A percentile compares a stretch with the other conserved stretches of the same genome.
Conservation (phyloP, 441 rosid genomes). For the Adansonia madagascariensis region DNA sequence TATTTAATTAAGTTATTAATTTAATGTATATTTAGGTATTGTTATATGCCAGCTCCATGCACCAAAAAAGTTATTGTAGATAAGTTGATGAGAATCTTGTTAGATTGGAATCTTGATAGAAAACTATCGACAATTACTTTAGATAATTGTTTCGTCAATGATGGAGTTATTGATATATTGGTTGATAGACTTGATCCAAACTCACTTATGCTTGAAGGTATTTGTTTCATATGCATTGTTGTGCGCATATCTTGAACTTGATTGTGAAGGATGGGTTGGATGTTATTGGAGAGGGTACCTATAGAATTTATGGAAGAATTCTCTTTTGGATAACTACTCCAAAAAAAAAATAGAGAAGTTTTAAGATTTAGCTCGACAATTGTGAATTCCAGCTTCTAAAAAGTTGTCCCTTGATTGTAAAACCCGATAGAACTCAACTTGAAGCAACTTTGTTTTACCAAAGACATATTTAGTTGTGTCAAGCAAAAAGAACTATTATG, state of each 20-base stretch:
- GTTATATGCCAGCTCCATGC: background rate
- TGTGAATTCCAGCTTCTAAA: background rate
- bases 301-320: too few species aligned
- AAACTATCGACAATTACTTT: background rate
- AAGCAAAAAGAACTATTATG: background rate
- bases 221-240: too few species aligned
- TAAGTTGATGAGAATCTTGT: background rate
- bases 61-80: background rate
- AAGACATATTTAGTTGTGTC: background rate
- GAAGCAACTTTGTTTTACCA: background rate
- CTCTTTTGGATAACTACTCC: background rate
- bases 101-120: background rate
- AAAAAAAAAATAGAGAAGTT: background rate
- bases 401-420: background rate
- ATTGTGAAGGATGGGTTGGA: too few species aligned
- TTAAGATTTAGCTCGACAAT: background rate
- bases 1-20: too few species aligned
- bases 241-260: too few species aligned
- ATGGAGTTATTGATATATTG: background rate
- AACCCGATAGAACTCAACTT: background rate
- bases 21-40: background rate
- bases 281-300: too few species aligned
- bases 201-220: background rate
- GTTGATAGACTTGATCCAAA: background rate
- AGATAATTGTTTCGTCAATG: background rate